phyloP scores from a whole-genome alignment of 805 yeast genomes.

The Metschnikowia koreensis region DNA sequence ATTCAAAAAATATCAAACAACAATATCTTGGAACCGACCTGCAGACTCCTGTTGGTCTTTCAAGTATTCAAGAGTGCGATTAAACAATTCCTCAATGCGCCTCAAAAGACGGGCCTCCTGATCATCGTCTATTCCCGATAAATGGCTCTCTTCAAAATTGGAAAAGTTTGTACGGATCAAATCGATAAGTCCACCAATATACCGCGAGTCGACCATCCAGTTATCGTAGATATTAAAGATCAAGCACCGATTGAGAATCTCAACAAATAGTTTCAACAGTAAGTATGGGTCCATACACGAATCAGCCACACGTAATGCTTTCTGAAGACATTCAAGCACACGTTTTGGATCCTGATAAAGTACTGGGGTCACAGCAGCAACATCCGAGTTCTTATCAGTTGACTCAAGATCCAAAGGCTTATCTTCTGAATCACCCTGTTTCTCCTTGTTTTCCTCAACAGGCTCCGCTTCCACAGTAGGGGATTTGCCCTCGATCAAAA shows the following conservation, averaged over 20 bases:
- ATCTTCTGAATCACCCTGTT: conserved; percentile 21
- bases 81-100: conserved; percentile 44
- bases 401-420: background rate
- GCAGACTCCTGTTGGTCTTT: conserved; percentile 49
- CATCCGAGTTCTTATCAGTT: conserved; percentile 34
- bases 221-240: conserved; percentile 84
- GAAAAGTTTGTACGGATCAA: conserved; percentile 68
- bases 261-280: conserved; percentile 81
- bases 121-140: conserved; percentile 23
- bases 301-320: conserved; percentile 86
- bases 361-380: background rate
- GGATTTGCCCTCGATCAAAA: conserved; percentile 30
- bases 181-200: conserved; percentile 83
- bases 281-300: conserved; percentile 81
- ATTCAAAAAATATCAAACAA: background rate
- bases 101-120: conserved; percentile 30
- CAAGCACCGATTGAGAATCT: conserved; percentile 80
- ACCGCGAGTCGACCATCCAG: conserved; percentile 63
- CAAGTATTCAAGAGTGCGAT: conserved; percentile 71
- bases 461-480: conserved; percentile 21
- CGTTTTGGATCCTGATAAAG: conserved; percentile 55
- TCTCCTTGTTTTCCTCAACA: background rate
- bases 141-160: conserved; percentile 33
- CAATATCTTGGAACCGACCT: conserved; percentile 3
- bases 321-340: conserved; percentile 87